Conservation (phyloP, 1,139 yeast species). For the Scheffersomyces quercinus region DNA sequence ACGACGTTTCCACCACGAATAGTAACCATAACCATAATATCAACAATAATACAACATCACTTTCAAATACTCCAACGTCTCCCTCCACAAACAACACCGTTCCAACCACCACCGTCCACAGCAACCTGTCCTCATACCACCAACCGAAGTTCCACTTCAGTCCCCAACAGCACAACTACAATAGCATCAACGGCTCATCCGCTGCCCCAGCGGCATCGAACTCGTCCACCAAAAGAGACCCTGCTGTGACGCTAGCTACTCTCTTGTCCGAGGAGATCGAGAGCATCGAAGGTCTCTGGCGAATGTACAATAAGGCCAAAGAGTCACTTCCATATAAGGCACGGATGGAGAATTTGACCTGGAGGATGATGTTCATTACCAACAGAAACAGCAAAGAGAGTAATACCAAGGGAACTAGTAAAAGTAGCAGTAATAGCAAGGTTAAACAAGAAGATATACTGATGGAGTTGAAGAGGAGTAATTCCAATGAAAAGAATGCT, state of each 20-base stretch:
- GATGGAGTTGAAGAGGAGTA: neutral
- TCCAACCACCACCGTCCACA: too few relatives aligned
- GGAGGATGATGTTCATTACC: constrained; percentile 79
- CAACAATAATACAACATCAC: too few relatives aligned
- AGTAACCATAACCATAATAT: too few relatives aligned
- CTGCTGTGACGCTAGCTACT: neutral
- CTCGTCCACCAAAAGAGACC: neutral
- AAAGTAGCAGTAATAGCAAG: neutral
- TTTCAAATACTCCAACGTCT: too few relatives aligned
- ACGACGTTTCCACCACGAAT: too few relatives aligned
- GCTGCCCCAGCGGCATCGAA: constrained; percentile 7
- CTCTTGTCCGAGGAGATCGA: constrained; percentile 27
- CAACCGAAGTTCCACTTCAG: neutral
- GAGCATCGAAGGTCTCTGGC: constrained; percentile 70
- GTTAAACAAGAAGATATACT: neutral
- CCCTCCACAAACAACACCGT: too few relatives aligned
- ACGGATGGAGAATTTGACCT: constrained; percentile 79
- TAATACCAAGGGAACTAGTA: neutral
- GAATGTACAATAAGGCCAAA: constrained; percentile 73
- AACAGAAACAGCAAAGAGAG: constrained; percentile 21
- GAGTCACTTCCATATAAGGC: constrained; percentile 75
- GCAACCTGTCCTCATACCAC: neutral
- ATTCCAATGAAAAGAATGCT: neutral
- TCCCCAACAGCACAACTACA: neutral
- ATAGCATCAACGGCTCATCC: constrained; percentile 3